Base-by-base conservation (phyloP, 1,284 basidiomycete genomes). In the Ustilago sp. region DNA sequence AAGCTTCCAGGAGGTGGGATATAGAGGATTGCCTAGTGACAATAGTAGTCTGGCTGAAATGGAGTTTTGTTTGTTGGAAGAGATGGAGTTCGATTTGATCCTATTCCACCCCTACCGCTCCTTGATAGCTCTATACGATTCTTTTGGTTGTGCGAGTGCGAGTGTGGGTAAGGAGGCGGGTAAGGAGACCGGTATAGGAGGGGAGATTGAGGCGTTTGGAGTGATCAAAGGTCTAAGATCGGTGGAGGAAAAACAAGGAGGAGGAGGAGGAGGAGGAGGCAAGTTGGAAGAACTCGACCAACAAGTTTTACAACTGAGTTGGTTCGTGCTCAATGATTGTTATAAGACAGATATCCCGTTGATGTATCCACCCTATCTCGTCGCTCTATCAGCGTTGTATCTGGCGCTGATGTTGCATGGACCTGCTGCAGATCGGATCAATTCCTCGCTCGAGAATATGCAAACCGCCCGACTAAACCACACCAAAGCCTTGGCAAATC, bases 41-140 rank as follows among this genome's bases (percentile, higher is more conserved):
- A 92, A 94, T 79, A 75, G 80, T 31, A 90, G 92, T n/a, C 88
- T 99, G 6, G 96, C 95, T 5, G 95, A 98, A 86, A 98, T 98
- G 95, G 96, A 98, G 86, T 98, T 98, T 87, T 98, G 98, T 87
- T 90, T 99, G 13, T 91, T 99, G 23, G 94, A 94, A 82, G 96
- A 99, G 85, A 90, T 99, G 47, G 94, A 97, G 86, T 98, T 96
- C 83, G 94, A 98, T 87, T 88, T 99, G 47, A 90, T 93, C 57
- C 89, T 98, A 8, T 98, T 94, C 86, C 96, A 98, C 86, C 95
- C 96, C 0, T 99, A 98, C 87, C 91, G 94, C 51, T 93, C 93
- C 0, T 89, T 98, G 38, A 88, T 93, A 52, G 89, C 92, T 5
- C 88, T 98, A 13, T 93, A 91, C 77, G 91, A 90, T 23, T n/a